phyloP scores from a whole-genome alignment of 306 rosid genomes.

The Corylus heterophylla region DNA sequence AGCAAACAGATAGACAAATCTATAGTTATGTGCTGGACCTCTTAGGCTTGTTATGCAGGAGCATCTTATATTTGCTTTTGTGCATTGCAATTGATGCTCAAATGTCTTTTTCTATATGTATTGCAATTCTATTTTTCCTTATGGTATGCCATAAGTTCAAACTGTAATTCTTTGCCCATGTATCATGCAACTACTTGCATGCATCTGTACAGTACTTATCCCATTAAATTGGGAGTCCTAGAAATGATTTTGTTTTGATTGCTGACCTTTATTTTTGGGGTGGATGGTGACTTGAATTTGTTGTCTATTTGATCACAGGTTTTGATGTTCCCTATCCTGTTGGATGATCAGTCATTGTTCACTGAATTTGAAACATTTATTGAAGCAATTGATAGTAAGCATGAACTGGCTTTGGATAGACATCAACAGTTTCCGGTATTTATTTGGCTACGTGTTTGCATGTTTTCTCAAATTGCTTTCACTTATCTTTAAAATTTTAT shows the following conservation, averaged over 20 bases:
- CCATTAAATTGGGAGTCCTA: background rate
- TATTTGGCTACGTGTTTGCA: constrained; percentile 19
- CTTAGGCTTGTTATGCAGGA: background rate
- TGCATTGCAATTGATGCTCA: background rate
- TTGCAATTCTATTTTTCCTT: background rate
- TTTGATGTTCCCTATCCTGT: constrained; percentile 78
- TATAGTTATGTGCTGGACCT: background rate
- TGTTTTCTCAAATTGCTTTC: background rate
- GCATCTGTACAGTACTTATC: too few relatives aligned
- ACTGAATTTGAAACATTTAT: constrained; percentile 86
- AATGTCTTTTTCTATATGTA: background rate
- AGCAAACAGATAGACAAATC: background rate
- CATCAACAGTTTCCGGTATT: constrained; percentile 93
- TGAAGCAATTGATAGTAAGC: constrained; percentile 82
- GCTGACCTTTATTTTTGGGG: background rate
- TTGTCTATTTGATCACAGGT: constrained; percentile 51
- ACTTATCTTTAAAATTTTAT: background rate
- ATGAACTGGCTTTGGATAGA: constrained; percentile 87
- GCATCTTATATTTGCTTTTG: background rate
- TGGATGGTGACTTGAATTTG: background rate
- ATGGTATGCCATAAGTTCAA: background rate
- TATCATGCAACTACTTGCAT: background rate
- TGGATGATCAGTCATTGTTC: constrained; percentile 73
- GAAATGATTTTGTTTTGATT: background rate
- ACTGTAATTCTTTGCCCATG: too few relatives aligned